Percentiles rank a stretch among this genome's conserved stretches.
phyloP scores from a whole-genome alignment of 176 grass and related monocot species.

The Echinochloa phyllopogon region DNA sequence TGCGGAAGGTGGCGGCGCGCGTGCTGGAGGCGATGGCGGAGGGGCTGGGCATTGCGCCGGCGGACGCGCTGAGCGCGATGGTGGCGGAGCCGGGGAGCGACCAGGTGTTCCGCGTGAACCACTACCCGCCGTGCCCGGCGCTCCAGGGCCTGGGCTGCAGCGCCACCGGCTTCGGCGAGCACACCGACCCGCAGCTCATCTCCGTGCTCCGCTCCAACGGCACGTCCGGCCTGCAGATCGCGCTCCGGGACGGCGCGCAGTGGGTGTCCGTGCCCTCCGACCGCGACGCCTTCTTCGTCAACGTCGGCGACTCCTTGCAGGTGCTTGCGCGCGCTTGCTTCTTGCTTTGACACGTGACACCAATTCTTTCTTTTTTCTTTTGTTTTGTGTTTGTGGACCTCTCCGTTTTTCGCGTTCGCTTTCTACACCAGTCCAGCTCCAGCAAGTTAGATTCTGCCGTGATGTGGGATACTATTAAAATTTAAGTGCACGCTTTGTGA shows the following conservation, averaged over 20 bases:
- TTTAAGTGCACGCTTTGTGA: background rate
- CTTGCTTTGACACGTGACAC: slow-evolving; percentile 26
- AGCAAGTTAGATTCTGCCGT: slow-evolving; percentile 1
- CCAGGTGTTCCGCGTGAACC: slow-evolving; percentile 87
- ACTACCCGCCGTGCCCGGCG: slow-evolving; percentile 84
- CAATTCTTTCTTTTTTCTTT: background rate
- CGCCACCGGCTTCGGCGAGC: slow-evolving; percentile 88
- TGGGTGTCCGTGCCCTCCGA: slow-evolving; percentile 92
- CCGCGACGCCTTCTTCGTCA: slow-evolving; percentile 82
- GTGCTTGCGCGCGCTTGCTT: slow-evolving; percentile 21
- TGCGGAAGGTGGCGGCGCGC: slow-evolving; percentile 56
- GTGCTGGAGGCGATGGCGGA: slow-evolving; percentile 81
- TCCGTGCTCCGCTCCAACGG: slow-evolving; percentile 85
- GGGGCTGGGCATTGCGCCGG: slow-evolving; percentile 60
- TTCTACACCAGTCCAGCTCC: background rate
- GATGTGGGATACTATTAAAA: slow-evolving; percentile 8
- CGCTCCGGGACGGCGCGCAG: slow-evolving; percentile 51
- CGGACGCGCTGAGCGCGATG: slow-evolving; percentile 62
- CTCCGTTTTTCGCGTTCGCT: background rate
- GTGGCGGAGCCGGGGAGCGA: slow-evolving; percentile 58
- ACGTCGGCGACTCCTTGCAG: slow-evolving; percentile 94
- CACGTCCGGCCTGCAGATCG: slow-evolving; percentile 84
- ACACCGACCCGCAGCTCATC: slow-evolving; percentile 94
- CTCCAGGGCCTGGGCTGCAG: slow-evolving; percentile 64
- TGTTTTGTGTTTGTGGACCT: background rate